Conservation (phyloP, 208 protist genomes). For the Leishmania tropica region DNA sequence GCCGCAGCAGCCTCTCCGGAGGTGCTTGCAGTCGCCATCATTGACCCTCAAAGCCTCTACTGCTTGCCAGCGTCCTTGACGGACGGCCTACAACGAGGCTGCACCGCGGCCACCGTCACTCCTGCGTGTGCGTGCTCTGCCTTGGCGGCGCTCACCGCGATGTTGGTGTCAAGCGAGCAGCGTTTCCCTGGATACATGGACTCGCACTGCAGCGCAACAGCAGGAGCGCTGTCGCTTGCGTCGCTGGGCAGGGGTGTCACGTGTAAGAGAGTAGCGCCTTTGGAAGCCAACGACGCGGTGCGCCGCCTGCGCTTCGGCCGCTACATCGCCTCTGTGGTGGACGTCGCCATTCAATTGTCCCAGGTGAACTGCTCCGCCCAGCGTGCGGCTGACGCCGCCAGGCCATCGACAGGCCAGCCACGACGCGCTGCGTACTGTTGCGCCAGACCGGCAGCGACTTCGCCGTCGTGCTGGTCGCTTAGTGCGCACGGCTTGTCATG, state of each 20-base stretch:
- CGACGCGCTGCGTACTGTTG: neutral
- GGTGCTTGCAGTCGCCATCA: neutral
- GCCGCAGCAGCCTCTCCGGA: neutral
- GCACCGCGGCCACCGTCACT: neutral
- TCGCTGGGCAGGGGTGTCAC: no score
- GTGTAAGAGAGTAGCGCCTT: neutral
- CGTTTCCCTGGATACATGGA: neutral
- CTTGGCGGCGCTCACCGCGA: neutral
- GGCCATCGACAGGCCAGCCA: neutral
- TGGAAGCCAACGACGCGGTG: neutral
- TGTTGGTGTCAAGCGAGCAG: neutral
- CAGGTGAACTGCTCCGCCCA: slow-evolving; percentile 42
- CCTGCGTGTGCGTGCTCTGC: slow-evolving; percentile 1
- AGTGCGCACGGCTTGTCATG: slow-evolving; percentile 1
- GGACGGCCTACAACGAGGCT: neutral
- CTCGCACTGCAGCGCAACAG: neutral
- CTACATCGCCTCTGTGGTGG: slow-evolving; percentile 33
- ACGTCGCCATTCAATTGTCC: slow-evolving; percentile 50
- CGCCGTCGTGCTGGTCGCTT: neutral
- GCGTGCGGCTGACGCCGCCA: slow-evolving; percentile 14
- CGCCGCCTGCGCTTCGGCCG: slow-evolving; percentile 11
- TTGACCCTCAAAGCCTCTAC: slow-evolving; percentile 2
- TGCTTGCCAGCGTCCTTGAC: neutral
- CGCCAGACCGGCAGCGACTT: neutral
- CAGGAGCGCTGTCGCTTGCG: neutral